Base-by-base conservation (phyloP, 352 stramenopile genomes). In the Phytophthora rubi region DNA sequence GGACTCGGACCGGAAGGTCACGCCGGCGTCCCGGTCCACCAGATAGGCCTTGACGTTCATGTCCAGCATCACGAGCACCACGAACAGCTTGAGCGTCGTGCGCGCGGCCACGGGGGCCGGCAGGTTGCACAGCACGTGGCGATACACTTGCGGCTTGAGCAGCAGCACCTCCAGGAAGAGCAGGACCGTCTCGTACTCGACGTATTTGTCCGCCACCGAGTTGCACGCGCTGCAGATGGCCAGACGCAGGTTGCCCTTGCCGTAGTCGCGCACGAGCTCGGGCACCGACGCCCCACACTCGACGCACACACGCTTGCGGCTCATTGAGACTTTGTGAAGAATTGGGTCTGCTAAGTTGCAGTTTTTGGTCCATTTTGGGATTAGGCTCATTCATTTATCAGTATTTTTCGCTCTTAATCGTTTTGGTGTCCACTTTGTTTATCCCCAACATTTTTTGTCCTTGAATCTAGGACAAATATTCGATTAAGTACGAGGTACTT, bases 21-120 rank as follows among this genome's bases (percentile, higher is more conserved):
- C 82, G 16, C 87, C 87, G 9, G 80, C 76, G 30, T 82, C 70
- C 26, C 82, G 73, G 72, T 95, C 87, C 39, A 93, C 78, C 33
- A 95, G 76, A 65, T 93, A 93, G 21, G 87, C 87, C 73, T 95
- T 95, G 63, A 90, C 81, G 63, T 95, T 95, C 85, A 92, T 91
- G 71, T 95, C 87, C 33, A 95, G 76, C 84, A 95, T 90, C 33
- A 91, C 83, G 23, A 95, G 71, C 64, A 92, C 86, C 60, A 85
- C 63, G 48, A 92, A 92, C 21, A 93, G 80, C 76, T 92, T 91
- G 48, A 91, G 62, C n/a, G 89, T 73, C 53, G 85, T 86, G 12
- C 78, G 68, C 26, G 65, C 53, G 6, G 84, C 65, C 21, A 88
- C 77, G 12, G 86, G 83, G 13, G 70, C 42, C 42, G 81, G 64